Base-by-base conservation (phyloP, 2,329 filamentous ascomycete species). In the Nemania sp. region DNA sequence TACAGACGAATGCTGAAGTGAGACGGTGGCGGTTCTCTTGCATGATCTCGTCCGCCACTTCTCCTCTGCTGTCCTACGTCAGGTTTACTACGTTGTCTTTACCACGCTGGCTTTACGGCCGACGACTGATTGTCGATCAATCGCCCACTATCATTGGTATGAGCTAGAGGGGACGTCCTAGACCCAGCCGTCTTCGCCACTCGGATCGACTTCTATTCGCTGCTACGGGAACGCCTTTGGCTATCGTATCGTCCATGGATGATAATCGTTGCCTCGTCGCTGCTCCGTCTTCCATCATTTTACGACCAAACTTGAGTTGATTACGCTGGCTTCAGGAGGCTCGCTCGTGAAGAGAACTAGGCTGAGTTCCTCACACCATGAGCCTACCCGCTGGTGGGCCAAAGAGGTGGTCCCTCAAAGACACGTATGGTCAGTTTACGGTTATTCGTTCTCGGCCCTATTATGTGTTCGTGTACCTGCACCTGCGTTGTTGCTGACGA, bases 361-460 rank as follows among this genome's bases (percentile, higher is more conserved):
- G 35, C 10, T 46, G 52, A 6, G 12, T 46, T 49, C 37, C 42
- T 18, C 12, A 21, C 37, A 54, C 17, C 18, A 74, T 74, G 72
- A 60, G 64, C 53, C 61, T 73, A 15, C 34, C 61, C 49, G 64
- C 65, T 46, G 61, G 66, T 40, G 64, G 66, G 40, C 62, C 68
- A 10, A 71, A 68, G 62, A 64, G 66, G 51, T 74, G 72, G 72
- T 74, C 72, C 40, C 63, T 74, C 51, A 65, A 68, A 37, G 72
- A 74, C 66, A 73, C 69, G 11, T 74, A 74, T 63, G 71, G 72
- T 74, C 20, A 65, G 65, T 66, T 29, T 18, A 65, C 70, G 7
- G 59, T 54, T 54, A 15, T 17, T 59, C 57, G 64, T 62, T 52
- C 32, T 32, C 42, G 56, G 54, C 49, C 10, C 34, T 42, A 40